A percentile compares a stretch with the other conserved stretches of the same genome.
phyloP scores from a whole-genome alignment of 2,329 filamentous ascomycete species.

The Pseudocercospora pini-densiflorae region DNA sequence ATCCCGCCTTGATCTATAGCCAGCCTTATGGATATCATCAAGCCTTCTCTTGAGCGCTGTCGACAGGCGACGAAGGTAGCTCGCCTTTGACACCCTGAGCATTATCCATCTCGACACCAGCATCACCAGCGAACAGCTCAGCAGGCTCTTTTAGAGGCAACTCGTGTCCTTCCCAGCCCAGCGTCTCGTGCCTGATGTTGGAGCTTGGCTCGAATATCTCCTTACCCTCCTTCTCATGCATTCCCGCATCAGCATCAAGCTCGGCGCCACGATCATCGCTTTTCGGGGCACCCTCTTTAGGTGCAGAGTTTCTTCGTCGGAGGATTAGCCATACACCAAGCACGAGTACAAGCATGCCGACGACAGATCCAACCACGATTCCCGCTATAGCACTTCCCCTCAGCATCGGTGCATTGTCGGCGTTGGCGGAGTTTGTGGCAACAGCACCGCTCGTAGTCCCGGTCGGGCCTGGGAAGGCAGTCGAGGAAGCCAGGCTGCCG shows the following conservation, averaged over 20 bases:
- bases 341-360: not conserved
- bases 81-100: not conserved
- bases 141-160: not conserved
- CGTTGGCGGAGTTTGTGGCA: not conserved
- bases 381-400: not conserved
- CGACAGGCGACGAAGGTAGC: not conserved
- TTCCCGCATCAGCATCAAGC: conserved; percentile 1
- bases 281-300: not conserved
- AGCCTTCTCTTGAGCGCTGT: not conserved
- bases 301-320: not conserved
- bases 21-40: not conserved
- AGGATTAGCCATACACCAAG: not conserved
- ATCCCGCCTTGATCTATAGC: not conserved
- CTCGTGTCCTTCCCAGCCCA: conserved; percentile 3
- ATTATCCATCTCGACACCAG: conserved; percentile 10
- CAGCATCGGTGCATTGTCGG: not conserved
- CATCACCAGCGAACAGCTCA: conserved; percentile 2
- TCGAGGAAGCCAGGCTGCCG: conserved; percentile 2
- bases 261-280: not conserved
- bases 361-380: conserved; percentile 3
- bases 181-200: not conserved
- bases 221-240: conserved; percentile 3
- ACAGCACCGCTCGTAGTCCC: not conserved
- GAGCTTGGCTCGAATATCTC: not conserved
- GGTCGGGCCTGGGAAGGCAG: not conserved